Base-by-base conservation (phyloP, 345 rosid species). In the Populus alba region DNA sequence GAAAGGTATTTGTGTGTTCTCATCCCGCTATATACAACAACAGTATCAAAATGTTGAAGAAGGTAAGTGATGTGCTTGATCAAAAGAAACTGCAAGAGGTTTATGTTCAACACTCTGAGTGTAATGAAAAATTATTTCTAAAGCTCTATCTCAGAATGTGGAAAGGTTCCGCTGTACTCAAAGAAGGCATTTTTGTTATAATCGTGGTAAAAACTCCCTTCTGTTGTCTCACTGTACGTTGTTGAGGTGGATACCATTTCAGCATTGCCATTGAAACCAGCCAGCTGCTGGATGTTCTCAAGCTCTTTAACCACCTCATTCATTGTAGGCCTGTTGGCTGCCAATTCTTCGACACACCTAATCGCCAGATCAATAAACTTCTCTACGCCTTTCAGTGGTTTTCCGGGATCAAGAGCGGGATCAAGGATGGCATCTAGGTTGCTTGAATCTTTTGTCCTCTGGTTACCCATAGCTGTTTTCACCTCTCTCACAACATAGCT, bases 251-350 rank as follows among this genome's bases (percentile, higher is more conserved):
- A 55, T 15, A 89, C 90, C 1, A 91, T 90, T 67, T 90, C 90
- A 2, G 79, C 85, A 66, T 85, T 88, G 5, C 91, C 91, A 63
- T 89, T 88, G 75, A 89, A 18, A 4, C 98, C 94, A 1, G 92
- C 90, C 37, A 82, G 76, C 80, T 88, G 83, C 92, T 92, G 79
- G 47, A 91, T 89, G 68, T 33, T 81, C 83, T 94, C 98, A 11
- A 94, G 90, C 85, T 87, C 97, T 77, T 89, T 92, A 45, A 87
- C 92, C 57, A 83, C 92, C 45, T 92, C 95, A 65, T 95, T 84
- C 97, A 92, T 92, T 4, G 92, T 72, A 63, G 97, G 98, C 80
- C 97, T 79, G 23, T 83, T 84, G 1, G 72, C 83, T 68, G 92
- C 92, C 9, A 87, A 82, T 73, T 89, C 94, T 47, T 87, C 88